Conservation (phyloP, 177 flowering plant species). For the Vitis hybrid region DNA sequence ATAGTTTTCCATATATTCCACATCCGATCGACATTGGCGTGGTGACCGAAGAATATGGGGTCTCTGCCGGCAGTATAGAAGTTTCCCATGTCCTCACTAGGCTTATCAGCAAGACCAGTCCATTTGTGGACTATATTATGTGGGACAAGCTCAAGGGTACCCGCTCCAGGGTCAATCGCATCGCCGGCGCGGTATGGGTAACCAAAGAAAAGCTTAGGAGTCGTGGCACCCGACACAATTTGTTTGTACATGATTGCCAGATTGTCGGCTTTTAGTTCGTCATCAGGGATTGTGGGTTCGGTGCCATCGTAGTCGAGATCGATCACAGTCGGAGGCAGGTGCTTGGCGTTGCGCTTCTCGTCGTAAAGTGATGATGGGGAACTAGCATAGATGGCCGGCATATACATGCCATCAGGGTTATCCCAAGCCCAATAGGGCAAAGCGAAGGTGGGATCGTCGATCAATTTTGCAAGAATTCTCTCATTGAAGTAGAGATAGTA, state of each 20-base stretch:
- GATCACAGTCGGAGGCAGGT: conserved; percentile 41
- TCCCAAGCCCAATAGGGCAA: conserved; percentile 81
- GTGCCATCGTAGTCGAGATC: conserved; percentile 41
- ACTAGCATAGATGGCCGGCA: conserved; percentile 46
- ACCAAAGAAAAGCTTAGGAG: conserved; percentile 51
- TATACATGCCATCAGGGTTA: conserved; percentile 47
- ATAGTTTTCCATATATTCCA: conserved; percentile 48
- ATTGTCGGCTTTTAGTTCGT: conserved; percentile 24
- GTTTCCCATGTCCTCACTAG: conserved; percentile 63
- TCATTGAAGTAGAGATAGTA: conserved; percentile 61
- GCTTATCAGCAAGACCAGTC: conserved; percentile 53
- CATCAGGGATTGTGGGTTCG: conserved; percentile 15
- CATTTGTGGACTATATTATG: conserved; percentile 58
- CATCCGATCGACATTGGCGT: conserved; percentile 59
- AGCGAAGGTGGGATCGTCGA: conserved; percentile 56
- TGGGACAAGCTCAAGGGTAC: conserved; percentile 53
- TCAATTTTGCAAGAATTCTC: conserved; percentile 51
- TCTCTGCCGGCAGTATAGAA: conserved; percentile 70
- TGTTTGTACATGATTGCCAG: conserved; percentile 58
- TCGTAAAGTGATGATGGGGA: conserved; percentile 44
- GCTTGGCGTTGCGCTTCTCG: conserved; percentile 34
- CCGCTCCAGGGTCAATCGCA: conserved; percentile 46
- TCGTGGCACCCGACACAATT: conserved; percentile 44
- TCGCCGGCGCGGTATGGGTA: conserved; percentile 57
- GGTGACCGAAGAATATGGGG: conserved; percentile 64